Evolutionary conservation across 768 basidiomycete species (phyloP), one percentile per base, ranked within the genome.

Genomic region (Lentinula raphanica): DNA sequence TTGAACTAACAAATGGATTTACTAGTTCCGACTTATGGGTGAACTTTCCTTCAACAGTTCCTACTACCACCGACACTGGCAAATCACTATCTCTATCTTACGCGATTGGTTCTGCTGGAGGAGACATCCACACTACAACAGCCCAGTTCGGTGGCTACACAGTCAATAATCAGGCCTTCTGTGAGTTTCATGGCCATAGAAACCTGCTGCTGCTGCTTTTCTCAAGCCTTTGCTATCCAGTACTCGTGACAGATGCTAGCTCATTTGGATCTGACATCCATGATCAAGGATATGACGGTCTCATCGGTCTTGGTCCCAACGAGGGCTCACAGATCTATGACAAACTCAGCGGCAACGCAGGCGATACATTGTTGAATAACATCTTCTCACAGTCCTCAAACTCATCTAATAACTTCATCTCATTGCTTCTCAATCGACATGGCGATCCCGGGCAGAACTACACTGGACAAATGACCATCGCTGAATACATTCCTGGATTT

Each of bases 1-100:
- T 7, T 51, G 3, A 25, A 31, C n/a, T 36, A 15, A 35, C 50
- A 27, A 7, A 17, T 15, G 23, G 56, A 19, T 35, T 31, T n/a
- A n/a, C 32, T 60, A 91, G 90, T 63, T 86, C 88, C 38, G 90
- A 92, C 68, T 69, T 92, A 36, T 92, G 90, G 89, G 87, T 88
- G 8, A 73, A 74, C 40, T 81, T 81, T 59, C 72, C 69, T 19
- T 44, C 38, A 2, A 54, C 58, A 15, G 38, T 36, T 19, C 40
- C 49, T 3, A 23, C 40, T 13, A 51, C 58, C 8, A 59, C 72
- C 44, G 82, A 86, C 62, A 76, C 83, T 0, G 87, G 87, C 12
- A 76, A 81, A 53, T 67, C 76, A 9, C 68, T 84, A 13, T 79
- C 81, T 1, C 69, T 92, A 19, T 71, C 76, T 6, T 92, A 91